Evolutionary conservation across 2,329 filamentous ascomycete genomes (phyloP).

Genomic region (Celoporthe dispersa): DNA sequence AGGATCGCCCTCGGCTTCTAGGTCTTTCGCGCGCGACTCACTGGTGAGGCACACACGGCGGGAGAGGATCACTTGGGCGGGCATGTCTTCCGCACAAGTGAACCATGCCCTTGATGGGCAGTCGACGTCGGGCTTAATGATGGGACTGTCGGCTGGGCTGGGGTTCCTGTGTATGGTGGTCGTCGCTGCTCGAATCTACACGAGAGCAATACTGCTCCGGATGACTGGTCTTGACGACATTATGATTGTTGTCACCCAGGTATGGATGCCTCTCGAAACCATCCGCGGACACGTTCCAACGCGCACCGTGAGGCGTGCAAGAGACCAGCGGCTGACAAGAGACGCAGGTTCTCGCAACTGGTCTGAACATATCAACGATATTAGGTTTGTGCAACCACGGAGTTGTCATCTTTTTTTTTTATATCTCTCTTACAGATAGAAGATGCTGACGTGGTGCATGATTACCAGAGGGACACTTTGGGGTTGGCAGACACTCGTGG

Average conservation of each 20-base stretch:
- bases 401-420: no score
- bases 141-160: conserved; percentile 15
- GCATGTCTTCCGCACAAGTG: conserved; percentile 14
- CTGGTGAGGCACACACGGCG: conserved; percentile 3
- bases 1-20: neutral
- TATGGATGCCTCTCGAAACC: no score
- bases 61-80: no score
- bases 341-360: conserved; percentile 20
- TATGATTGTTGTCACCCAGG: conserved; percentile 24
- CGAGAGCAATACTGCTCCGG: conserved; percentile 18
- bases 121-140: conserved; percentile 21
- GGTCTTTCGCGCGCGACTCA: neutral
- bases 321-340: neutral
- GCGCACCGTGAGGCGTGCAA: neutral
- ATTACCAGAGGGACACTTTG: conserved; percentile 17
- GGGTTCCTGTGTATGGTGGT: conserved; percentile 6
- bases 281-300: no score
- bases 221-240: conserved; percentile 22
- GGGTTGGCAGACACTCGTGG: conserved; percentile 21
- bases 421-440: neutral
- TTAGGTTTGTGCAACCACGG: conserved; percentile 11
- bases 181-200: conserved; percentile 24
- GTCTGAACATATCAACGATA: conserved; percentile 17
- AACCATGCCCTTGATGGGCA: conserved; percentile 22
- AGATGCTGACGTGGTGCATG: neutral